Evolutionary conservation across 495 filamentous ascomycete genomes (phyloP).

Genomic region (Daldinia loculata): DNA sequence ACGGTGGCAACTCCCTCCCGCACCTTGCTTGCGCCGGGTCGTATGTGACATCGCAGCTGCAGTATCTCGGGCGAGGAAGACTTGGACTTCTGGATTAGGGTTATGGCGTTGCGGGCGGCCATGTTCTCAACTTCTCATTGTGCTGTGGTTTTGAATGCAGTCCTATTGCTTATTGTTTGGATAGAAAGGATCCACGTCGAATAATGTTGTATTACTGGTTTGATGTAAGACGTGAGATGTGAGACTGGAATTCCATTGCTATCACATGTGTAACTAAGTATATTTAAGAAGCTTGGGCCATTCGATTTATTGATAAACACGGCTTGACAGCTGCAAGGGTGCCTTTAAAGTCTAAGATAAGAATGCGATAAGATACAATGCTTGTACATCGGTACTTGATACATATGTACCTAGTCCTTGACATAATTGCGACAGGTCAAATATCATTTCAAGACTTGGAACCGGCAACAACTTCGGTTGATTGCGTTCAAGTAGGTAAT

Average conservation of each 20-base stretch:
- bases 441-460: not conserved
- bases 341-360: not conserved
- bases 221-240: too few species aligned
- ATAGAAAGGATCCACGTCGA: not conserved
- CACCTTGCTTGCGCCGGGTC: constrained; percentile 68
- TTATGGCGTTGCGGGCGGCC: constrained; percentile 44
- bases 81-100: constrained; percentile 47
- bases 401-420: too few species aligned
- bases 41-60: constrained; percentile 67
- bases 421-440: constrained; percentile 13
- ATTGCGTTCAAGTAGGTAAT: not conserved
- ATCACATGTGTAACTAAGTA: too few species aligned
- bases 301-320: not conserved
- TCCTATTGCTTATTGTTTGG: not conserved
- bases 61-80: constrained; percentile 47
- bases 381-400: too few species aligned
- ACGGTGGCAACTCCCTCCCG: constrained; percentile 66
- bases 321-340: too few species aligned
- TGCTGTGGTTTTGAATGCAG: not conserved
- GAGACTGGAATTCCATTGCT: too few species aligned
- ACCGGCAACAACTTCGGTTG: not conserved
- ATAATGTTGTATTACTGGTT: too few species aligned
- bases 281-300: not conserved
- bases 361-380: not conserved
- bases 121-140: too few species aligned